These are phyloP conservation scores for Pyrus pyrifolia DNA, from an alignment of 306 rosid species.

Conservation along the genomic window DNA sequence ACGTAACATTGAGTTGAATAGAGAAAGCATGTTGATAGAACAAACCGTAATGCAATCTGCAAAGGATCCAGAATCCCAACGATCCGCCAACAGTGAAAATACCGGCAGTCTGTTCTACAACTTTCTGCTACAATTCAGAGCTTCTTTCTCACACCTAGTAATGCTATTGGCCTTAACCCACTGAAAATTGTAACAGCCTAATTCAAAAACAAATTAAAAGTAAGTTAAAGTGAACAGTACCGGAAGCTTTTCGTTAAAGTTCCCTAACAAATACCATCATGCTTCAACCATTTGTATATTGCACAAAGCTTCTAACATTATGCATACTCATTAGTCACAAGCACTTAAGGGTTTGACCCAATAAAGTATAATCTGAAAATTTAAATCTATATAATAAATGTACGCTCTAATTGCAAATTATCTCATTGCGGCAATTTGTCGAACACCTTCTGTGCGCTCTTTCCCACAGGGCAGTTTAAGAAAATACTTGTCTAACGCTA, in stretches of 20 bases:
- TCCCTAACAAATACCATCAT: no score
- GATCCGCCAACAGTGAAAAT: conserved; percentile 83
- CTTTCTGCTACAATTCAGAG: not conserved
- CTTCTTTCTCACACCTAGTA: not conserved
- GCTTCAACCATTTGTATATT: no score
- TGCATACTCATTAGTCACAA: no score
- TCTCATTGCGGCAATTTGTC: conserved; percentile 15
- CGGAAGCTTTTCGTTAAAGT: no score
- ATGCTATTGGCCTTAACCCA: not conserved
- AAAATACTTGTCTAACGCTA: no score
- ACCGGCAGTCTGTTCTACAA: conserved; percentile 55
- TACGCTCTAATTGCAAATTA: not conserved
- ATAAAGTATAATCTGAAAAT: not conserved
- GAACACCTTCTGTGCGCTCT: not conserved
- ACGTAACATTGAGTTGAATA: no score
- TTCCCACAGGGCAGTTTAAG: not conserved
- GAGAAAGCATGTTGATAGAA: not conserved
- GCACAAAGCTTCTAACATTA: no score
- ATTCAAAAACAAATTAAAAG: no score
- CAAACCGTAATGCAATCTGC: conserved; percentile 82
- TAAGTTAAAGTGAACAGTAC: no score
- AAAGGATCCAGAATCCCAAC: conserved; percentile 78
- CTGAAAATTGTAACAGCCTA: not conserved
- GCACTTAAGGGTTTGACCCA: no score
- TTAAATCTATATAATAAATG: not conserved